Evolutionary conservation across 306 rosid genomes (phyloP), one percentile per base, ranked within the genome.

Genomic region (Nissolia schottii): DNA sequence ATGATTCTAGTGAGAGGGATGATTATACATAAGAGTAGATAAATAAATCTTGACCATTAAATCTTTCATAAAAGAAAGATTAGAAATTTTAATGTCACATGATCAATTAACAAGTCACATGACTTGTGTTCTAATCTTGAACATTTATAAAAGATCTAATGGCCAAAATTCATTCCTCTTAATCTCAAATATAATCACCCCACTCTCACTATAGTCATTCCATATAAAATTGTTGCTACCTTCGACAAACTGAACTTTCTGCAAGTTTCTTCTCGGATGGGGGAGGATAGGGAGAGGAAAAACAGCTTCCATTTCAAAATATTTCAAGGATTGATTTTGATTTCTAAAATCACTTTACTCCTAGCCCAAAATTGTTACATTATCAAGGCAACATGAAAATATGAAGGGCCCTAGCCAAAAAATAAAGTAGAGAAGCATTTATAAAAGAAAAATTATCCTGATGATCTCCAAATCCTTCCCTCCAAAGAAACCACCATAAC

Each of bases 401-500:
- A 66, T 50, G 76, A 67, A 79, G 75, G 75, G 70, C 77, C 59
- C 80, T 45, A 71, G 57, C 80, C 62, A 66, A 75, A 78, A n/a
- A 75, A 29, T 25, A 8, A 43, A 72, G 66, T 41, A 68, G 54
- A 62, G 37, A 32, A 32, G 19, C 64, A 45, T 71, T 43, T 23
- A 15, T 54, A 67, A 41, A 5, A 24, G 43, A 45, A 13, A 60
- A 75, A 57, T 79, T 66, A 84, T 81, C 91, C 87, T 7, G 87
- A 84, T 70, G 91, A 87, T 82, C 76, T 84, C 88, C 91, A 87
- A 77, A 87, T 81, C 80, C 88, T 87, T 62, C 91, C 91, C 76
- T 87, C 88, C 65, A 84, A 76, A 38, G 91, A 87, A 70, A 87
- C 85, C 27, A 87, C 86, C 88, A 87, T 84, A 14, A 87, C 91